A percentile compares a stretch with the other conserved stretches of the same genome.
Conservation (phyloP, 192 early-diverging fungal genomes). For the Neocallimastix lanati region DNA sequence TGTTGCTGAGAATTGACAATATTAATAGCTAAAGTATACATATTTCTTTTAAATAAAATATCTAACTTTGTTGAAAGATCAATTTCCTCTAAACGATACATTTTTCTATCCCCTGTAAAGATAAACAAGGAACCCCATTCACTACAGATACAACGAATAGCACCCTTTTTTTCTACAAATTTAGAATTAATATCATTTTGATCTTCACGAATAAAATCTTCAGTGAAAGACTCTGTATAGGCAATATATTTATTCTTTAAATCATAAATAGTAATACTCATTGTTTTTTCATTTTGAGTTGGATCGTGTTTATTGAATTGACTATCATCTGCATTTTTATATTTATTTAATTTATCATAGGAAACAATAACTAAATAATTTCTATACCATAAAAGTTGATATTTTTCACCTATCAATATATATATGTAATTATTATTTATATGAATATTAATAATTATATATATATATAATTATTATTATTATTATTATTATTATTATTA, state of each 20-base stretch:
- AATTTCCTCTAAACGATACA: slow-evolving; percentile 71
- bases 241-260: slow-evolving; percentile 83
- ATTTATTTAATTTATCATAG: slow-evolving; percentile 1
- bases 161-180: neutral
- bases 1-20: slow-evolving; percentile 26
- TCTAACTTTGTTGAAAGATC: slow-evolving; percentile 73
- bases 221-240: slow-evolving; percentile 56
- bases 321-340: slow-evolving; percentile 4
- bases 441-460: slow-evolving; percentile 12
- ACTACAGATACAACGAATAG: slow-evolving; percentile 2
- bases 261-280: slow-evolving; percentile 66
- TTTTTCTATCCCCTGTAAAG: slow-evolving; percentile 52
- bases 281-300: slow-evolving; percentile 19
- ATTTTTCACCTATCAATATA: slow-evolving; percentile 32
- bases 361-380: slow-evolving; percentile 58
- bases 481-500: too few species aligned
- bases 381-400: slow-evolving; percentile 47
- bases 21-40: slow-evolving; percentile 76
- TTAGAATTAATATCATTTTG: neutral
- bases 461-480: slow-evolving; percentile 13
- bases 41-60: slow-evolving; percentile 71
- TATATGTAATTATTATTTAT: too few species aligned
- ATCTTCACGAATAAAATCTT: slow-evolving; percentile 26
- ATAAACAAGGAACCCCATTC: slow-evolving; percentile 88
- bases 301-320: slow-evolving; percentile 1